Base-by-base conservation (phyloP, 2,329 filamentous ascomycete species). In the Neonectria coccinea region DNA sequence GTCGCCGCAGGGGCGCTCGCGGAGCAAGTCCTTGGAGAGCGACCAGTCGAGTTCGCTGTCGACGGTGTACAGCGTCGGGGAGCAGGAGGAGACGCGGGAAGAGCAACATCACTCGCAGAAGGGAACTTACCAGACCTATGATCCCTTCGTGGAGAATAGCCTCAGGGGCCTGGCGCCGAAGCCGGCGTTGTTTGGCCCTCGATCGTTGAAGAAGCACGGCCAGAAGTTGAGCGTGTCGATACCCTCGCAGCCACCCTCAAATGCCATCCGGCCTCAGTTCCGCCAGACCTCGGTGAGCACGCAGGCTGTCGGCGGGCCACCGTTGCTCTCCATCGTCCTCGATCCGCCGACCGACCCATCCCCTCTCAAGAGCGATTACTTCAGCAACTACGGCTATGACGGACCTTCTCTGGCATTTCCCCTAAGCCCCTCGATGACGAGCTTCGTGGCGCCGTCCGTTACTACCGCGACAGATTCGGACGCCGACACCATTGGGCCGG, bases 61-160 rank as follows among this genome's bases (percentile, higher is more conserved):
- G 4, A 88, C 86, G 0, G 73, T 88, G 5, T 87, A 87, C 66
- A 88, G 85, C 62, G 84, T 83, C 52, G 84, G 85, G 31, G 85
- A 86, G 57, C 76, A 79, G 1, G 80, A 83, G 9, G 79, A 82
- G 7, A 76, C 76, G 18, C 62, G 56, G 8, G 48, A 27, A 2
- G 67, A 73, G 3, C 56, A 66, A 16, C 50, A 20, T 1, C 20
- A 9, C 12, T 9, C 57, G 10, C 20, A n/a, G 3, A 52, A 31
- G 10, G n/a, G n/a, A 6, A 22, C 12, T 10, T 63, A 31, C 44
- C 67, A 41, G 16, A 29, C 56, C 2, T 62, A 72, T 22, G 79
- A 80, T 31, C 78, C 79, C 0, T 80, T 80, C 51, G 69, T 78
- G 1, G 77, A 77, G 53, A 59, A 39, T 5, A 62, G 44, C 31